Evolutionary conservation across 176 grass and related monocot genomes (phyloP), one percentile per base, ranked within the genome.

Genomic region (Phyllostachys edulis): DNA sequence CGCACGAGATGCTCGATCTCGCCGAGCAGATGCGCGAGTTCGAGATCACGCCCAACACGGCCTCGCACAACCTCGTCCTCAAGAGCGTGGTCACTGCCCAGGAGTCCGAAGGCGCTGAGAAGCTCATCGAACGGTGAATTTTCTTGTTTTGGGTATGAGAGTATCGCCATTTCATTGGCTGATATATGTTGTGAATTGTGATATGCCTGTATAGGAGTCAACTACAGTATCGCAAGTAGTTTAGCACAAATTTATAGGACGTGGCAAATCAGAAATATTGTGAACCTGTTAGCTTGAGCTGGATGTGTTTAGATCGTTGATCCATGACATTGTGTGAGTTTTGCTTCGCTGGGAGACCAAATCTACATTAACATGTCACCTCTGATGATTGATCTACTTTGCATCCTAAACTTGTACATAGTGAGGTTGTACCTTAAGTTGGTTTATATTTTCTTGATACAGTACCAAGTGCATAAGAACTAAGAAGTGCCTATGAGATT

Each of bases 21-120:
- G 90, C 89, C 20, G 89, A 94, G 15, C 86, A 92, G 88, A 96
- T 99, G 96, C 91, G 86, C 10, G 91, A 92, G 63, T 96, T 95
- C 82, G 82, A 88, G 60, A 69, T 99, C 76, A 57, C 56, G 49
- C 93, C 96, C 34, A 96, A 94, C 83, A 88, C 93, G 0, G 93
- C 97, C 52, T 99, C 97, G 4, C 90, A 91, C 70, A 99, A 96
- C 77, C 89, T 99, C 80, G 91, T 99, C n/a, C 89, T 99, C 84
- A 86, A 83, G 86, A 88, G 77, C 59, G 85, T 88, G 90, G 82
- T 91, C 41, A 2, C 67, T 0, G 82, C 47, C 0, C 66, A 47
- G 17, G 85, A 91, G 80, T 4, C 37, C 14, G 42, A 75, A 5
- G 85, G 89, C 18, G 75, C 80, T 0, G 85, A 87, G 80, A 87